These are phyloP conservation scores for Gliomastix tumulicola DNA, from an alignment of 2,329 filamentous ascomycete species.

Conservation along the genomic window DNA sequence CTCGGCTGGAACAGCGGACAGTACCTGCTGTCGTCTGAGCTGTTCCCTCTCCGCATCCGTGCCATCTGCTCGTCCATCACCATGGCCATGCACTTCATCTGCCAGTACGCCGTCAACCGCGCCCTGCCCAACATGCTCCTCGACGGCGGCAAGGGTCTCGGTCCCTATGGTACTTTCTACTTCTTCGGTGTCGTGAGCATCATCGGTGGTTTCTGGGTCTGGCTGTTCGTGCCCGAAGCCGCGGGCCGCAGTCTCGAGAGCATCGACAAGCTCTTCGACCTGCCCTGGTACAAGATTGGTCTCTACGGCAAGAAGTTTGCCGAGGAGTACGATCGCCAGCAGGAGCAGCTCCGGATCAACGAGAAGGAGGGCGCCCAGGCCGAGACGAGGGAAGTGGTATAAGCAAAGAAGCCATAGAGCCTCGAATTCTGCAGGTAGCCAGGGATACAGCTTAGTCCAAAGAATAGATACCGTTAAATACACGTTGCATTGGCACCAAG, in stretches of 20 bases:
- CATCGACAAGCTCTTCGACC: constrained; percentile 57
- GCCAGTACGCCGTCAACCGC: constrained; percentile 9
- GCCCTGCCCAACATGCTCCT: constrained; percentile 12
- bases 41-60: constrained; percentile 13
- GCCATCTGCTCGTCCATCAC: constrained; percentile 10
- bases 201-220: constrained; percentile 53
- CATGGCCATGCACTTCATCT: constrained; percentile 11
- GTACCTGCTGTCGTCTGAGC: constrained; percentile 12
- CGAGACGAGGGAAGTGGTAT: no score
- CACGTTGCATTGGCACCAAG: no score
- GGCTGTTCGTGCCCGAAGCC: constrained; percentile 60
- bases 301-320: constrained; percentile 26
- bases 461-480: no score
- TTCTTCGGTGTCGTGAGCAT: constrained; percentile 9
- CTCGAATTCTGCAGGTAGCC: no score
- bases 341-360: constrained; percentile 4
- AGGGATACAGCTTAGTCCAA: no score
- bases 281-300: constrained; percentile 64
- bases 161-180: constrained; percentile 10
- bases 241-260: constrained; percentile 48
- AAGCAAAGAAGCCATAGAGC: no score
- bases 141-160: constrained; percentile 6
- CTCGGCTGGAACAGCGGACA: constrained; percentile 11
- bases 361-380: constrained; percentile 4
- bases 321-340: constrained; percentile 5